phyloP scores from a whole-genome alignment of 169 alveolate species.

The Pseudocohnilembus persalinus region DNA sequence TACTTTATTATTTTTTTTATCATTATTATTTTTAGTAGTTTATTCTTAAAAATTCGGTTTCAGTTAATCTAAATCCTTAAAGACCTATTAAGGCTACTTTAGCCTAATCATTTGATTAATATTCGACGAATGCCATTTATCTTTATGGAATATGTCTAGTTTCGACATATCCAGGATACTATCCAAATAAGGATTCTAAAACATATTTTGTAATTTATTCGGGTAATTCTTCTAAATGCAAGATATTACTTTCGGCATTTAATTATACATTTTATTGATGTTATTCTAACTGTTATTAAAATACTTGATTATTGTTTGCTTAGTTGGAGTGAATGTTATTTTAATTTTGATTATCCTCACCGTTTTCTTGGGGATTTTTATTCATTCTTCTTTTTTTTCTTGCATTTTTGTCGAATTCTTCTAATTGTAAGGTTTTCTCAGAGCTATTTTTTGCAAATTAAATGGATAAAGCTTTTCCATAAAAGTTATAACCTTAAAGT shows the following conservation, averaged over 20 bases:
- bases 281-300: not conserved
- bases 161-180: slow-evolving; percentile 30
- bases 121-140: slow-evolving; percentile 17
- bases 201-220: not conserved
- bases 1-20: not conserved
- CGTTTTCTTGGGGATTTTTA: not conserved
- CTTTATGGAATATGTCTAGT: slow-evolving; percentile 14
- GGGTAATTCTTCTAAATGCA: slow-evolving; percentile 25
- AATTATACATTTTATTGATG: not conserved
- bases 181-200: not conserved
- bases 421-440: not conserved
- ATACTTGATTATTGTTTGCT: too few species aligned
- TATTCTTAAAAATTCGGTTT: not conserved
- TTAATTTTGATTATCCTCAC: slow-evolving; percentile 6
- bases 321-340: not conserved
- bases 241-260: slow-evolving; percentile 1
- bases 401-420: not conserved
- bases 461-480: slow-evolving; percentile 12
- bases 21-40: slow-evolving; percentile 9
- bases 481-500: slow-evolving; percentile 15
- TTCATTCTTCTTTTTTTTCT: slow-evolving; percentile 8
- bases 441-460: not conserved
- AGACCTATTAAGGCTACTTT: slow-evolving; percentile 13
- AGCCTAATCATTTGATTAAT: slow-evolving; percentile 11
- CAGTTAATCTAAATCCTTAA: slow-evolving; percentile 11